A percentile compares a stretch with the other conserved stretches of the same genome.
Evolutionary conservation across 2,329 filamentous ascomycete species (phyloP).

Genomic region (Thelonectria blattea): DNA sequence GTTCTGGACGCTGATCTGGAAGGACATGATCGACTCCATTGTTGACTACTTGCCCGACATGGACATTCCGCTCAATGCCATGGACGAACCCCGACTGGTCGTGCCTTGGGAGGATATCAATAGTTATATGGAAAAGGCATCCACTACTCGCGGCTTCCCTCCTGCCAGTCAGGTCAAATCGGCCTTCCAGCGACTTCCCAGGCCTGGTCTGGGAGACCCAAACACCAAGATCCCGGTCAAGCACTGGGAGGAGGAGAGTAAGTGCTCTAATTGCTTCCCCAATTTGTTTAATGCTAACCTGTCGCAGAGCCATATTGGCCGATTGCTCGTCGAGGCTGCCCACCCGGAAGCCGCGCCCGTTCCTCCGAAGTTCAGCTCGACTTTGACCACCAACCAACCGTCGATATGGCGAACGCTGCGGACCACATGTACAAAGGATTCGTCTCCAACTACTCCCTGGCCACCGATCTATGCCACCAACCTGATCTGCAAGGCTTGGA

Average conservation of each 20-base stretch:
- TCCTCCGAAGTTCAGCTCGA: conserved; percentile 49
- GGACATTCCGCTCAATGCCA: conserved; percentile 69
- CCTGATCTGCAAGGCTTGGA: conserved; percentile 67
- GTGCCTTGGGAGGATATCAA: conserved; percentile 68
- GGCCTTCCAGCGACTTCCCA: conserved; percentile 51
- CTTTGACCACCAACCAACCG: conserved; percentile 52
- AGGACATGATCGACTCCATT: conserved; percentile 59
- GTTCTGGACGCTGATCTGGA: conserved; percentile 65
- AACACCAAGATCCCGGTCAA: conserved; percentile 47
- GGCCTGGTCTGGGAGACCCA: conserved; percentile 45
- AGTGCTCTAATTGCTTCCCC: conserved; percentile 25
- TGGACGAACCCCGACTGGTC: conserved; percentile 71
- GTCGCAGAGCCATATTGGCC: conserved; percentile 60
- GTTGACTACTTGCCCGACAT: conserved; percentile 67
- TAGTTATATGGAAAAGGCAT: conserved; percentile 58
- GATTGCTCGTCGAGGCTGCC: conserved; percentile 64
- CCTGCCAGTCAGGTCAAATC: conserved; percentile 52
- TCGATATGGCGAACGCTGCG: conserved; percentile 53
- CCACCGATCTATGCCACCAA: conserved; percentile 69
- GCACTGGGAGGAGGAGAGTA: conserved; percentile 59
- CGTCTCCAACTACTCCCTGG: conserved; percentile 66
- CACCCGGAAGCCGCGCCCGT: conserved; percentile 66
- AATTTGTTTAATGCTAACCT: conserved; percentile 14
- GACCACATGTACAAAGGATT: conserved; percentile 62
- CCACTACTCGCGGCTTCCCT: conserved; percentile 52